Conservation (phyloP, 768 basidiomycete genomes). For the Podaxis sp. region DNA sequence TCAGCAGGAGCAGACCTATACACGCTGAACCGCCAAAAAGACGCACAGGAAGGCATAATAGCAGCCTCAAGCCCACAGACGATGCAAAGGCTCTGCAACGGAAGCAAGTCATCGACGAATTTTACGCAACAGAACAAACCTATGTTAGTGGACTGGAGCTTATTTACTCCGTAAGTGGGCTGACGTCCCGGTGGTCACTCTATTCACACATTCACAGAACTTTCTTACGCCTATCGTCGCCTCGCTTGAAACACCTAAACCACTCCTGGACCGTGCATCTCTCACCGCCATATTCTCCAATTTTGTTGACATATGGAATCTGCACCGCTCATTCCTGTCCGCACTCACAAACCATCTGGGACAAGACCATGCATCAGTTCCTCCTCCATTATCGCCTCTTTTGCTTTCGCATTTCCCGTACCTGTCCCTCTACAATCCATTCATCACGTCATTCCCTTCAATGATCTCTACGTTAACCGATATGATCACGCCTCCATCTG, state of each 20-base stretch:
- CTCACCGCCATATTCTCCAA: conserved; percentile 82
- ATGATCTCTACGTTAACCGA: conserved; percentile 58
- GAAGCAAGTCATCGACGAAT: conserved; percentile 73
- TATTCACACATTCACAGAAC: conserved; percentile 45
- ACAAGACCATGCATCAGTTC: conserved; percentile 25
- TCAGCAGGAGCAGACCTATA: conserved; percentile 32
- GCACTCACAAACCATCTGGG: conserved; percentile 50
- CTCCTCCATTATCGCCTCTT: conserved; percentile 37
- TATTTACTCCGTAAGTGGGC: conserved; percentile 68
- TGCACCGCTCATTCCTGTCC: conserved; percentile 73
- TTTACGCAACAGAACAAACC: conserved; percentile 77
- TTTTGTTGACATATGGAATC: conserved; percentile 90
- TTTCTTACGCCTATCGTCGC: conserved; percentile 79
- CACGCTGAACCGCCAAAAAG: conserved; percentile 41
- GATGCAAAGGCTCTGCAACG: conserved; percentile 50
- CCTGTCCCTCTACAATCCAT: conserved; percentile 83
- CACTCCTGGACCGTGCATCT: conserved; percentile 66
- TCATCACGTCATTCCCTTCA: conserved; percentile 75
- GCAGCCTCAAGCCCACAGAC: conserved; percentile 40
- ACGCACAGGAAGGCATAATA: conserved; percentile 36
- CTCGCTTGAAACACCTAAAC: conserved; percentile 66
- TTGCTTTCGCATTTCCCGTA: conserved; percentile 86
- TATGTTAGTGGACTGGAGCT: conserved; percentile 84
- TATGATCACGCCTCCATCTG: conserved; percentile 46
- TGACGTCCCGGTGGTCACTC: not conserved